These are phyloP conservation scores for Paramecium biaurelia DNA, from an alignment of 73 alveolate genomes.

Conservation along the genomic window DNA sequence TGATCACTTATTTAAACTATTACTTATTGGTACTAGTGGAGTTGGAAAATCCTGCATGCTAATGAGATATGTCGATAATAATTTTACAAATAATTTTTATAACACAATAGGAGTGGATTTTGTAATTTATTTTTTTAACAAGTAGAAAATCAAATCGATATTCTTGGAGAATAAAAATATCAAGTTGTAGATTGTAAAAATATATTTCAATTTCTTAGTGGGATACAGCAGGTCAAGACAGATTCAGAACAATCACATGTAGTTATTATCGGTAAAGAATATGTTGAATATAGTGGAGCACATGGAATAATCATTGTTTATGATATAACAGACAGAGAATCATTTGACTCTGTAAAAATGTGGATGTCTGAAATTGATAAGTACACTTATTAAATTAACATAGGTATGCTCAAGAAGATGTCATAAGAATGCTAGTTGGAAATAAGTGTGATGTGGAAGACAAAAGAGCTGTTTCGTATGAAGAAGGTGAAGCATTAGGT, in stretches of 20 bases:
- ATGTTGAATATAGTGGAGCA: slow-evolving; percentile 67
- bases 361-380: slow-evolving; percentile 89
- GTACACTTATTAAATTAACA: background rate
- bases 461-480: slow-evolving; percentile 76
- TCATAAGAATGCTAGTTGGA: slow-evolving; percentile 82
- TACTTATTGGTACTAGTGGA: slow-evolving; percentile 81
- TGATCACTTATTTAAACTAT: slow-evolving; percentile 77
- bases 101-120: slow-evolving; percentile 76
- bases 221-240: slow-evolving; percentile 89
- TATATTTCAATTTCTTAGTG: slow-evolving; percentile 57
- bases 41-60: slow-evolving; percentile 77
- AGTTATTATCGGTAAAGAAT: slow-evolving; percentile 65
- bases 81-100: slow-evolving; percentile 66
- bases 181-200: slow-evolving; percentile 48
- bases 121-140: slow-evolving; percentile 34
- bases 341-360: slow-evolving; percentile 80
- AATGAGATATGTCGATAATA: slow-evolving; percentile 74
- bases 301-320: slow-evolving; percentile 84
- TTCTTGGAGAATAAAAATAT: slow-evolving; percentile 47
- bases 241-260: slow-evolving; percentile 80
- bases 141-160: slow-evolving; percentile 63
- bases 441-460: slow-evolving; percentile 88
- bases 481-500: slow-evolving; percentile 81
- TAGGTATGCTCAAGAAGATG: slow-evolving; percentile 76
- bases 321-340: slow-evolving; percentile 81